phyloP scores from a whole-genome alignment of 2,329 filamentous ascomycete genomes.

The Colletotrichum sansevieriae region DNA sequence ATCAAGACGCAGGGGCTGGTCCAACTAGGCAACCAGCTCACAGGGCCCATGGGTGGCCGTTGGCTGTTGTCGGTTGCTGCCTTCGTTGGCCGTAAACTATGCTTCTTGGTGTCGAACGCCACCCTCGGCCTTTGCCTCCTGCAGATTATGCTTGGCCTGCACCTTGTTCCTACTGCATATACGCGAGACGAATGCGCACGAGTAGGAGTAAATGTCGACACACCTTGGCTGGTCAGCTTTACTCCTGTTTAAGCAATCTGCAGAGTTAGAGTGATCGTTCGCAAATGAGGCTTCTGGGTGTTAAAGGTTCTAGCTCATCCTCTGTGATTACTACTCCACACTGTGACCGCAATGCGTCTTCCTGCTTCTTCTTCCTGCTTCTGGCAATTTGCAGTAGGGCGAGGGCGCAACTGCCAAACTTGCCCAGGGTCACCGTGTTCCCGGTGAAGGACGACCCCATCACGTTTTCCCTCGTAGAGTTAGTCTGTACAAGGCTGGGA shows the following conservation, averaged over 20 bases:
- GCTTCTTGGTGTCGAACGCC: constrained; percentile 14
- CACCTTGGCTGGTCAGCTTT: constrained; percentile 17
- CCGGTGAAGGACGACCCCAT: constrained; percentile 25
- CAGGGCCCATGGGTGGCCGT: constrained; percentile 1
- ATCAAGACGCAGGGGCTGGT: neutral
- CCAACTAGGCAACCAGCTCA: constrained; percentile 13
- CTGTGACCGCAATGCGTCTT: constrained; percentile 1
- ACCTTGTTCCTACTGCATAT: constrained; percentile 28
- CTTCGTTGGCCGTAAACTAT: neutral
- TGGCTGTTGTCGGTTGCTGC: constrained; percentile 8
- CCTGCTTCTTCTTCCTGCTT: constrained; percentile 7
- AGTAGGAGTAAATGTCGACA: constrained; percentile 2
- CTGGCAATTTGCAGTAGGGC: constrained; percentile 2
- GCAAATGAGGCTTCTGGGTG: constrained; percentile 22
- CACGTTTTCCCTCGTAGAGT: constrained; percentile 16
- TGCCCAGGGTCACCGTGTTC: constrained; percentile 14
- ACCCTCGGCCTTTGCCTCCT: constrained; percentile 30
- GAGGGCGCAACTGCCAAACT: neutral
- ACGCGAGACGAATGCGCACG: constrained; percentile 6
- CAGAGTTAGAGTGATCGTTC: constrained; percentile 19
- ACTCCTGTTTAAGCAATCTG: constrained; percentile 10
- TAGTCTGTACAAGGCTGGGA: constrained; percentile 9
- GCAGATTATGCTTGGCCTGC: constrained; percentile 37
- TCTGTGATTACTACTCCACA: constrained; percentile 21
- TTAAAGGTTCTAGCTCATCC: constrained; percentile 11